These are phyloP conservation scores for Coemansia sp. DNA, from an alignment of 192 early-diverging fungal species.

Conservation along the genomic window DNA sequence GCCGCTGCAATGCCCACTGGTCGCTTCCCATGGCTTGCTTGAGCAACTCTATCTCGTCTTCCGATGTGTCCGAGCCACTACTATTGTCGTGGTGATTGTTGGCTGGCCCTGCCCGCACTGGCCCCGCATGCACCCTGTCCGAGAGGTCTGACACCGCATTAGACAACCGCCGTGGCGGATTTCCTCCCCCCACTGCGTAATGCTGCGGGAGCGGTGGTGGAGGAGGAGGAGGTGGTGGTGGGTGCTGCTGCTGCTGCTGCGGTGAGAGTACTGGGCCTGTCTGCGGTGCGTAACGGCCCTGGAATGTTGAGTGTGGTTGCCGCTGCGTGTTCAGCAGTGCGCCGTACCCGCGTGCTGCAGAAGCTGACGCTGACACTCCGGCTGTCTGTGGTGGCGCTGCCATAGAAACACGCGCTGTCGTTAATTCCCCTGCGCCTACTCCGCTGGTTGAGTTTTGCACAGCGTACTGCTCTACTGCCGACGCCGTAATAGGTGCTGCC, in stretches of 20 bases:
- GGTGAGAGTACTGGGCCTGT: conserved; percentile 1
- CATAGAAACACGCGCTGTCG: conserved; percentile 4
- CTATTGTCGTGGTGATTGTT: conserved; percentile 18
- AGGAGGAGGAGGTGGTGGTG: background rate
- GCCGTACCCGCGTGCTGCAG: conserved; percentile 25
- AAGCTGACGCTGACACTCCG: conserved; percentile 16
- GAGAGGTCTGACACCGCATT: conserved; percentile 40
- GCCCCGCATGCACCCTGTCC: conserved; percentile 24
- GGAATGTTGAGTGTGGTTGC: conserved; percentile 18
- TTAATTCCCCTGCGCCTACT: too few relatives aligned
- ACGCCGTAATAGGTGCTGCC: background rate
- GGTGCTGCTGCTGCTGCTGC: background rate
- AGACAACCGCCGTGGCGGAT: conserved; percentile 31
- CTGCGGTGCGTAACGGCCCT: conserved; percentile 15
- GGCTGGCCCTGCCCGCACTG: conserved; percentile 12
- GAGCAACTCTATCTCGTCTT: conserved; percentile 52
- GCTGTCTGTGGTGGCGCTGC: conserved; percentile 15
- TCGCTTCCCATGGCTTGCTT: conserved; percentile 49
- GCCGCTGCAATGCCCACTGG: conserved; percentile 44
- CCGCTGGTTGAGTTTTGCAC: background rate
- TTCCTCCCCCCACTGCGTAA: conserved; percentile 9
- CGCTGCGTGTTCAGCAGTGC: conserved; percentile 32
- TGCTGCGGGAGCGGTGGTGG: conserved; percentile 19
- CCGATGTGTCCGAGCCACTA: conserved; percentile 30
- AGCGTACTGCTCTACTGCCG: conserved; percentile 24